phyloP scores from a whole-genome alignment of 306 rosid genomes.

The Crotalaria pallida region DNA sequence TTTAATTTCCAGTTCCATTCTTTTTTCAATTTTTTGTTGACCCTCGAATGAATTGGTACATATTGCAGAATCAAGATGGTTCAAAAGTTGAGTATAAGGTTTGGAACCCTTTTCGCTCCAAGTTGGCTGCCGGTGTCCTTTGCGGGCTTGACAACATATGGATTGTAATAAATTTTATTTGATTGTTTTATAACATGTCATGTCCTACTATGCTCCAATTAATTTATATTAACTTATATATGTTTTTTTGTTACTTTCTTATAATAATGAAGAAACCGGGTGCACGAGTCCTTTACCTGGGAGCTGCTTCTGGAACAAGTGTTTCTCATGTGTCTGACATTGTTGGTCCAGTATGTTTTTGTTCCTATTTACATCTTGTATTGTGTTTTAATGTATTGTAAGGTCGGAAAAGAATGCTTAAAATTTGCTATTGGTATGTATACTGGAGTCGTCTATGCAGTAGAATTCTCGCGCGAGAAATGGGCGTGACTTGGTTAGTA shows the following conservation, averaged over 20 bases:
- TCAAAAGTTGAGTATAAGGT: conserved; percentile 69
- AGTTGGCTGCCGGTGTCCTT: conserved; percentile 87
- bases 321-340: conserved; percentile 92
- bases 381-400: neutral
- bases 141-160: conserved; percentile 85
- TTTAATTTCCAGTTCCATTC: too few relatives aligned
- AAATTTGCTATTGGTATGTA: too few relatives aligned
- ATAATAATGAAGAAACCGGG: conserved; percentile 68
- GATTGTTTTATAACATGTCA: too few relatives aligned
- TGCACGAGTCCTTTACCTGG: conserved; percentile 72
- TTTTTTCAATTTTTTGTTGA: too few relatives aligned
- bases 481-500: conserved; percentile 91
- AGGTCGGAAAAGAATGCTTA: too few relatives aligned
- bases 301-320: conserved; percentile 96
- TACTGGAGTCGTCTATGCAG: conserved; percentile 88
- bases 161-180: conserved; percentile 55
- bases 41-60: neutral
- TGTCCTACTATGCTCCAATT: neutral
- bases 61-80: conserved; percentile 71
- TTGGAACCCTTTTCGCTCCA: conserved; percentile 96
- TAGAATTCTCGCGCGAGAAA: conserved; percentile 93
- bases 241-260: neutral
- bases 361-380: neutral
- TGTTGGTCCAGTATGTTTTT: conserved; percentile 76
- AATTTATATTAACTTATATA: neutral